phyloP scores from a whole-genome alignment of 352 stramenopile species.

The Phytophthora boehmeriae region DNA sequence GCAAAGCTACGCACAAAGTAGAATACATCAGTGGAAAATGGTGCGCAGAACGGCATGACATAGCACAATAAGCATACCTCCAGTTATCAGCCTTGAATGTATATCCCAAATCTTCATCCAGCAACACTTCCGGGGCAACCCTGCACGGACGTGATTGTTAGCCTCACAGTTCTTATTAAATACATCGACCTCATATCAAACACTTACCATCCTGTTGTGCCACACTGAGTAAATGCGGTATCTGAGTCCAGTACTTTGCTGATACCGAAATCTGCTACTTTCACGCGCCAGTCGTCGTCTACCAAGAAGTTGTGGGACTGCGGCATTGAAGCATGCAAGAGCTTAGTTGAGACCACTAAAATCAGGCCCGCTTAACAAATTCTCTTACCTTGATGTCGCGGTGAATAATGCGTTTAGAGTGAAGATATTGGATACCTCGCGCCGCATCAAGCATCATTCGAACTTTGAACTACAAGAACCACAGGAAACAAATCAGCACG shows the following conservation, averaged over 20 bases:
- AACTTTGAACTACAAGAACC: conserved; percentile 77
- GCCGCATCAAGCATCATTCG: conserved; percentile 91
- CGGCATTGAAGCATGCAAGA: not conserved
- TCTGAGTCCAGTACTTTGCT: conserved; percentile 89
- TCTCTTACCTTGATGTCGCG: conserved; percentile 87
- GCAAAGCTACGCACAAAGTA: conserved; percentile 62
- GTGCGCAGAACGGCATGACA: not conserved
- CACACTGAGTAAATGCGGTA: conserved; percentile 86
- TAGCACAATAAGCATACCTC: conserved; percentile 51
- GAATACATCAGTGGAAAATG: not conserved
- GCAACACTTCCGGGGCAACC: conserved; percentile 87
- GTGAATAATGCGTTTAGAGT: conserved; percentile 89
- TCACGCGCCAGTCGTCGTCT: conserved; percentile 90
- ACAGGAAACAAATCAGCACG: conserved; percentile 3
- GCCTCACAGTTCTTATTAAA: not conserved
- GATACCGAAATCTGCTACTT: conserved; percentile 90
- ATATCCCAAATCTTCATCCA: conserved; percentile 89
- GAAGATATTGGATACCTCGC: conserved; percentile 88
- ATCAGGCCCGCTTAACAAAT: not conserved
- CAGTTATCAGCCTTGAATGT: conserved; percentile 91
- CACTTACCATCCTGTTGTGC: conserved; percentile 84
- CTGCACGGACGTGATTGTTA: conserved; percentile 29
- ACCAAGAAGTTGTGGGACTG: conserved; percentile 92
- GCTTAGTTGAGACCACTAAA: too few relatives aligned
- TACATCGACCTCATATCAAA: conserved; percentile 1